These are phyloP conservation scores for Echinochloa phyllopogon DNA, from an alignment of 176 grass and related monocot genomes.

Conservation along the genomic window DNA sequence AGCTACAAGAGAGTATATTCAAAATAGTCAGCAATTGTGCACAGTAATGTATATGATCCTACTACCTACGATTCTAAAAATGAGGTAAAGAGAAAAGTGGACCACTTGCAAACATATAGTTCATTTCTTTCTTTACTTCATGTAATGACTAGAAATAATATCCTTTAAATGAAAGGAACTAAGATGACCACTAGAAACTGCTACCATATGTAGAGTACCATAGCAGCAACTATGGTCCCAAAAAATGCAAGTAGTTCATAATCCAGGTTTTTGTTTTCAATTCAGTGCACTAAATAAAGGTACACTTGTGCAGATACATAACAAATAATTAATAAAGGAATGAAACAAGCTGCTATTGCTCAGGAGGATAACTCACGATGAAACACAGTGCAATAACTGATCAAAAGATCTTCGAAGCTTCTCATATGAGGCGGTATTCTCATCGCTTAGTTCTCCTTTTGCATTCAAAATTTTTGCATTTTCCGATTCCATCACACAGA, in stretches of 20 bases:
- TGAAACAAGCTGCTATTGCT: not conserved
- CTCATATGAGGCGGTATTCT: conserved; percentile 73
- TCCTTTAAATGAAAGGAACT: not conserved
- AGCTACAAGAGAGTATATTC: conserved; percentile 42
- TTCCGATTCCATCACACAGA: not conserved
- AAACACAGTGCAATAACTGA: conserved; percentile 66
- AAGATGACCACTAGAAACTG: conserved; percentile 17
- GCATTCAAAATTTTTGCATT: not conserved
- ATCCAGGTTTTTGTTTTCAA: conserved; percentile 16
- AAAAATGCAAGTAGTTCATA: conserved; percentile 10
- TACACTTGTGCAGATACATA: not conserved
- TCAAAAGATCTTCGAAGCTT: conserved; percentile 73
- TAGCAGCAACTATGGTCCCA: conserved; percentile 17
- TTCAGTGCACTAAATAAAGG: conserved; percentile 14
- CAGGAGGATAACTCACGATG: conserved; percentile 55
- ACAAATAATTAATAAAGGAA: not conserved
- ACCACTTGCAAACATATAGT: conserved; percentile 9
- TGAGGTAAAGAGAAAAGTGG: conserved; percentile 12
- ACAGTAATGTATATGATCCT: not conserved
- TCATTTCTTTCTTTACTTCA: not conserved
- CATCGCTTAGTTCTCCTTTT: conserved; percentile 45
- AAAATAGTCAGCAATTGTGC: conserved; percentile 19
- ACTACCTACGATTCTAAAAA: not conserved
- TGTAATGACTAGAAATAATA: not conserved
- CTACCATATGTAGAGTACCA: conserved; percentile 18